Percentiles rank a stretch among this genome's conserved stretches.
Evolutionary conservation across 176 grass and related monocot species (phyloP).

Genomic region (Aegilops sharonensis): DNA sequence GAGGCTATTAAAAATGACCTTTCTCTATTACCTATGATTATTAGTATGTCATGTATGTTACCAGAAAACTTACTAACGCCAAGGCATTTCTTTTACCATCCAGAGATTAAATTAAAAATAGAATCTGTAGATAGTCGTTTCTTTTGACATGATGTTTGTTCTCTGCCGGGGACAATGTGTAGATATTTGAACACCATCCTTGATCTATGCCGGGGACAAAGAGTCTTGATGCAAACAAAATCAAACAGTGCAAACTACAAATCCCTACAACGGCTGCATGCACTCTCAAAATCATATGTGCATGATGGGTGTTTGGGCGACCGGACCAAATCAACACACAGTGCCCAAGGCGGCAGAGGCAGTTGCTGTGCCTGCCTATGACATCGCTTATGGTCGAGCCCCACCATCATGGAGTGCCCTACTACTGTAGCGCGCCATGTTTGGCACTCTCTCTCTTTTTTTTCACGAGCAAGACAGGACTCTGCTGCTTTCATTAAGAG

Average conservation of each 20-base stretch:
- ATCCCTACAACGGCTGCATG: neutral
- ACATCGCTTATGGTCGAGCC: slow-evolving; percentile 15
- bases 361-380: slow-evolving; percentile 9
- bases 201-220: neutral
- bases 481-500: no score
- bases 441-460: neutral
- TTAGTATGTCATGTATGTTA: no score
- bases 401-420: neutral
- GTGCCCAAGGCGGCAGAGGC: neutral
- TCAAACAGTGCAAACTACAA: slow-evolving; percentile 7
- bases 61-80: no score
- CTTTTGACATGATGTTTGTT: no score
- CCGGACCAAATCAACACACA: slow-evolving; percentile 28
- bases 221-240: slow-evolving; percentile 13
- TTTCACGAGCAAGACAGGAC: neutral
- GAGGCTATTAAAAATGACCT: no score
- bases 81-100: no score
- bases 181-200: neutral
- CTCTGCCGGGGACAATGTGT: neutral
- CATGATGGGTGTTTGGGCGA: slow-evolving; percentile 29
- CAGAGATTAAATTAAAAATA: no score
- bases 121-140: no score
- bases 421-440: neutral
- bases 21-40: no score
- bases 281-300: slow-evolving; percentile 31